Percentiles rank a stretch among this genome's conserved stretches.
Conservation (phyloP, 139 green algal species). For the Zygnema cylindricum region DNA sequence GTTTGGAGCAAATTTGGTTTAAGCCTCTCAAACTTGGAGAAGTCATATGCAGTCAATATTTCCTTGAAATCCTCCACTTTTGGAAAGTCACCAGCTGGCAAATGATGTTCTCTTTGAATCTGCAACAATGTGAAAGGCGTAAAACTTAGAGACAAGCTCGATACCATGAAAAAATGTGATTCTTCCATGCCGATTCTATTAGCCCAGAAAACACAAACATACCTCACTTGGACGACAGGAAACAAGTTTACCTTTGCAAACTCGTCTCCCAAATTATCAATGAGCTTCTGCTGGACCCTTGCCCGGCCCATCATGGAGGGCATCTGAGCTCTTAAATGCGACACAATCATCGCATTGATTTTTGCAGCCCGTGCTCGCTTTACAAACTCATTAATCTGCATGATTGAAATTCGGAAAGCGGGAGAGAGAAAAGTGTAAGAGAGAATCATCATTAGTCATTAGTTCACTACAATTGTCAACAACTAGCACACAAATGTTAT, state of each 20-base stretch:
- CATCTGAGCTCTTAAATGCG: slow-evolving; percentile 84
- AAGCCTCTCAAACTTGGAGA: slow-evolving; percentile 70
- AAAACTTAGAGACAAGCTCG: background rate
- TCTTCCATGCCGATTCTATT: too few species aligned
- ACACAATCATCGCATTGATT: slow-evolving; percentile 93
- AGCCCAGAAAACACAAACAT: background rate
- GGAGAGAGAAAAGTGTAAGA: too few species aligned
- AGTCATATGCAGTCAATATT: slow-evolving; percentile 81
- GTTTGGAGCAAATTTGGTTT: slow-evolving; percentile 63
- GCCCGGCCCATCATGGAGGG: slow-evolving; percentile 87
- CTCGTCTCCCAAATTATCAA: slow-evolving; percentile 71
- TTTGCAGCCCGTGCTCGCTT: slow-evolving; percentile 88
- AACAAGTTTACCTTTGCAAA: slow-evolving; percentile 75
- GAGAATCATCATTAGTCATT: too few species aligned
- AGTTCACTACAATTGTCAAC: too few species aligned
- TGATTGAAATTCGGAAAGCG: too few species aligned
- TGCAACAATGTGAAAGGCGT: background rate
- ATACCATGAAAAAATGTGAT: too few species aligned
- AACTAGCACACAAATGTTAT: too few species aligned
- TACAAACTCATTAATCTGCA: slow-evolving; percentile 96
- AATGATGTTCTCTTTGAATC: slow-evolving; percentile 84
- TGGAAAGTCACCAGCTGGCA: slow-evolving; percentile 90
- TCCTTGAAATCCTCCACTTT: slow-evolving; percentile 82
- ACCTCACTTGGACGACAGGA: background rate
- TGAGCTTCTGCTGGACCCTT: slow-evolving; percentile 77